phyloP scores from a whole-genome alignment of 192 early-diverging fungal genomes.

The Borealophlyctis nickersoniae region DNA sequence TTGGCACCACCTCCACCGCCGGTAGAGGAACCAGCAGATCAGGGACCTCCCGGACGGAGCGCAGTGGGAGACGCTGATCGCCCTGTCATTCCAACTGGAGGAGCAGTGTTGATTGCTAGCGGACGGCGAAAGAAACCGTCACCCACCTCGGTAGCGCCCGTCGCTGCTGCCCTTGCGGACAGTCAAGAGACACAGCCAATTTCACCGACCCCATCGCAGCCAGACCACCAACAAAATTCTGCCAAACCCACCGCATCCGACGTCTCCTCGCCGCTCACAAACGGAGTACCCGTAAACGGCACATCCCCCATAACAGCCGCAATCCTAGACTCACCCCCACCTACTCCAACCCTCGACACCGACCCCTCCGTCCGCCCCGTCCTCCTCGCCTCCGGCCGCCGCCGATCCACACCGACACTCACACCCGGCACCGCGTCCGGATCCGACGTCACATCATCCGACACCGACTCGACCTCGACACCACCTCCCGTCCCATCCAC shows the following conservation, averaged over 20 bases:
- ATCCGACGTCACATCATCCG: background rate
- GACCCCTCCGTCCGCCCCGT: background rate
- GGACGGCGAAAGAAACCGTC: background rate
- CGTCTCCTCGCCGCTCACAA: background rate
- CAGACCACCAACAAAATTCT: too few species aligned
- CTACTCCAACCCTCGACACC: too few species aligned
- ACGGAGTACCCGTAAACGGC: background rate
- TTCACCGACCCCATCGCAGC: too few species aligned
- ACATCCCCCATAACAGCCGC: too few species aligned
- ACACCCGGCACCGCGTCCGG: background rate
- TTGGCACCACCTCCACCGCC: background rate
- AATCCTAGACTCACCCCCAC: too few species aligned
- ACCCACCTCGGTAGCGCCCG: too few species aligned
- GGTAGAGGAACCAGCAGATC: background rate
- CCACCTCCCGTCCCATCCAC: background rate
- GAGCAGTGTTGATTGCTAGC: background rate
- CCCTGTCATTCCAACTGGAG: background rate
- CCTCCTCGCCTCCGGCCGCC: conserved; percentile 6
- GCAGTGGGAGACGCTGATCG: background rate
- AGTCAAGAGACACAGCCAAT: too few species aligned
- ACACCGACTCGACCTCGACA: background rate
- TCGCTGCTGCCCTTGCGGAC: background rate
- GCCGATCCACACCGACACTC: background rate
- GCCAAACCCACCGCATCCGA: too few species aligned
- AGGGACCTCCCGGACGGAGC: background rate